Evolutionary conservation across 352 stramenopile species (phyloP), one percentile per base, ranked within the genome.

Genomic region (Globisporangium uncinulatum): DNA sequence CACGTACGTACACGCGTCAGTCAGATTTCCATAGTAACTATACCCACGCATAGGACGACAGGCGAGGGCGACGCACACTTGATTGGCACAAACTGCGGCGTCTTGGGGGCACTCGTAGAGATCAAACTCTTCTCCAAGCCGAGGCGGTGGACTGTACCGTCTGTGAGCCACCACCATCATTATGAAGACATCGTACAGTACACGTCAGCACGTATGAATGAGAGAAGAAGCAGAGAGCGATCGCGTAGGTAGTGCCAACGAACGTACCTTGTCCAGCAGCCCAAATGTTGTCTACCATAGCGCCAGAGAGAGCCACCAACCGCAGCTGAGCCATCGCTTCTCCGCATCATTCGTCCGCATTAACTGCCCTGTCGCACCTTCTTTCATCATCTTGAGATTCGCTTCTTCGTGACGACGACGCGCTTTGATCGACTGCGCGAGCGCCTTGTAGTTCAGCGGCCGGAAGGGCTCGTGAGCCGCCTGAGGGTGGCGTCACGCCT

Each of bases 61-160:
- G 39, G 4, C 48, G 48, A 42, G 21, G n/a, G 24, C n/a, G 6
- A 57, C 58, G 46, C 48, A 70, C 61, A 56, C 32, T 89, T 87
- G 62, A 92, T 92, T 1, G 69, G 56, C 37, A 61, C 39, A 54
- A 89, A 92, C 21, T 82, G 76, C 21, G 71, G 68, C 24, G 73
- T 70, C 34, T 83, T 62, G 42, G 59, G 69, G 13, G 69, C 62
- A 39, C 73, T 85, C n/a, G 71, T 53, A 44, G 79, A 86, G 51
- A 94, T 86, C 57, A 94, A 73, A 51, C 83, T 92, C 68, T 93
- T 91, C 58, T 94, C 83, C 57, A 93, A 67, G 11, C 85, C 85
- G 6, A 94, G 59, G 13, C 84, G 80, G 57, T 92, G 85, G 57
- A 94, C 77, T 6, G 78, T 94, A 47, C 85, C 85, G 39, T 94